Evolutionary conservation across 345 rosid genomes (phyloP).

Genomic region (Iberis pinnata): DNA sequence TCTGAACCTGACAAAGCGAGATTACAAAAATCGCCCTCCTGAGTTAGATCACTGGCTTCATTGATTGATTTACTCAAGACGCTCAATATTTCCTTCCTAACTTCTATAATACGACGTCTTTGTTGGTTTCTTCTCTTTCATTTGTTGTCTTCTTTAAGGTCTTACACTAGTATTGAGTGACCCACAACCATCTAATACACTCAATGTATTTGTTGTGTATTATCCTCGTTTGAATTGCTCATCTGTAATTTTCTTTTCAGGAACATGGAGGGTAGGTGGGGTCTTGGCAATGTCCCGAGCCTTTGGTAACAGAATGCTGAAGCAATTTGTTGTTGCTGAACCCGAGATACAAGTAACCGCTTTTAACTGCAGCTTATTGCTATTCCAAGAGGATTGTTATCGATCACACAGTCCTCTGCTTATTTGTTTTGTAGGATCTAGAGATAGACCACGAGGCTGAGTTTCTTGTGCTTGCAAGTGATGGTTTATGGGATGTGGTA

Average conservation of each 20-base stretch:
- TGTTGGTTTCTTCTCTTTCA: too few species aligned
- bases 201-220: background rate
- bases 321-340: slow-evolving; percentile 94
- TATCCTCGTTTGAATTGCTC: slow-evolving; percentile 4
- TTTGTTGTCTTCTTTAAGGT: background rate
- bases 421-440: slow-evolving; percentile 46
- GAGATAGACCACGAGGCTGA: slow-evolving; percentile 67
- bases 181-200: background rate
- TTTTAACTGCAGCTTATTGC: slow-evolving; percentile 15
- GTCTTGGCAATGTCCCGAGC: slow-evolving; percentile 99
- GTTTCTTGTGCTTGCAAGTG: slow-evolving; percentile 90
- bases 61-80: background rate
- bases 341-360: slow-evolving; percentile 90
- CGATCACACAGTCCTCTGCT: background rate
- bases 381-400: background rate
- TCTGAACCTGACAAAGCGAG: slow-evolving; percentile 5
- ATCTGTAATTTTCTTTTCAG: slow-evolving; percentile 36
- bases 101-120: background rate
- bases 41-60: background rate
- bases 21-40: background rate
- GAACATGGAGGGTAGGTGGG: slow-evolving; percentile 99
- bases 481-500: slow-evolving; percentile 96
- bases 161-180: slow-evolving; percentile 6
- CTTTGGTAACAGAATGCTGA: slow-evolving; percentile 97
- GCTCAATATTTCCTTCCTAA: background rate